Percentiles rank a stretch among this genome's conserved stretches.
phyloP scores from a whole-genome alignment of 768 basidiomycete species.

The Suillus cothurnatus region DNA sequence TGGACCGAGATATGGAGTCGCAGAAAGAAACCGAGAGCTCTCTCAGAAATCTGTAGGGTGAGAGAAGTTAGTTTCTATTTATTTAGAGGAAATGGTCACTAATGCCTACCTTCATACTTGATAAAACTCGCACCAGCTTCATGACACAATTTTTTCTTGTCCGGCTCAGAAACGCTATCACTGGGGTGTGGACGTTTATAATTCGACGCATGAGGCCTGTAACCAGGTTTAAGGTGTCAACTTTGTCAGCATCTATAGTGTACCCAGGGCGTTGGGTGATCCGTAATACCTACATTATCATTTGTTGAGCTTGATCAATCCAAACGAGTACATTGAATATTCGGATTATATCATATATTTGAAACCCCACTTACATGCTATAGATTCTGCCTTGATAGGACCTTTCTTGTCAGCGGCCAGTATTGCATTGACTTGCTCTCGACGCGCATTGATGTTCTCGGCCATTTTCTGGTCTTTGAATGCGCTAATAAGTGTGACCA shows the following conservation, averaged over 20 bases:
- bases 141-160: too few relatives aligned
- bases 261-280: slow-evolving; percentile 59
- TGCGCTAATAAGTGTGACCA: neutral
- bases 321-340: slow-evolving; percentile 41
- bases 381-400: neutral
- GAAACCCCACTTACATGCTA: slow-evolving; percentile 33
- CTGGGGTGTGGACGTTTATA: too few relatives aligned
- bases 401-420: neutral
- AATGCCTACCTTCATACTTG: too few relatives aligned
- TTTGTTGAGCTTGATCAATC: neutral
- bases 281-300: slow-evolving; percentile 42
- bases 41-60: too few relatives aligned
- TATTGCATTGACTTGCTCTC: neutral
- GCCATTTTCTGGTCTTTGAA: neutral
- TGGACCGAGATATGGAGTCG: too few relatives aligned
- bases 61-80: too few relatives aligned
- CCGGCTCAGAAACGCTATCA: too few relatives aligned
- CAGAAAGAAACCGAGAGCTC: too few relatives aligned
- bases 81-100: too few relatives aligned
- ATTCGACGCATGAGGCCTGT: too few relatives aligned
- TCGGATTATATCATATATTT: slow-evolving; percentile 68
- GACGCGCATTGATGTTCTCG: neutral
- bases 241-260: slow-evolving; percentile 30
- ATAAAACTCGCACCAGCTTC: too few relatives aligned
- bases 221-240: too few relatives aligned